Evolutionary conservation across 2,329 filamentous ascomycete genomes (phyloP).

Genomic region (Fusarium sp.): DNA sequence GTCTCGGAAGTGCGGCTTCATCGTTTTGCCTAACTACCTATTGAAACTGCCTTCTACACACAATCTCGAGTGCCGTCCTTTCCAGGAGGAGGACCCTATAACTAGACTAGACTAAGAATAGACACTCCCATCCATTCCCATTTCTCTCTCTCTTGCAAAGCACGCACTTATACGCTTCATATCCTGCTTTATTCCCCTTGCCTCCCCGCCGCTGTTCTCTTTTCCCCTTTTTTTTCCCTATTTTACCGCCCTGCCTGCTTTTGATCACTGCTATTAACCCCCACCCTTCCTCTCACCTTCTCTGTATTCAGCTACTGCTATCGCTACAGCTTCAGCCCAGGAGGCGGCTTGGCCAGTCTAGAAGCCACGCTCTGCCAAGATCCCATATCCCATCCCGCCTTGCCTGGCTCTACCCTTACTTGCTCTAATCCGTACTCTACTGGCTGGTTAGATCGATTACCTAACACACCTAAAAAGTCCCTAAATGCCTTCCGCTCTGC

Average conservation of each 20-base stretch:
- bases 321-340: no score
- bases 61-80: slow-evolving; percentile 22
- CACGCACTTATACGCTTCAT: no score
- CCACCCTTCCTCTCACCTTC: no score
- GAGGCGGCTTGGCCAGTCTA: not conserved
- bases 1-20: slow-evolving; percentile 48
- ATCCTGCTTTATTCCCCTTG: not conserved
- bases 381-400: not conserved
- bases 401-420: no score
- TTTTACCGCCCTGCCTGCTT: not conserved
- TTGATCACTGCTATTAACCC: not conserved
- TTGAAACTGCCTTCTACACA: slow-evolving; percentile 16
- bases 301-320: no score
- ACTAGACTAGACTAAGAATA: not conserved
- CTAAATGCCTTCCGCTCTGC: slow-evolving; percentile 40
- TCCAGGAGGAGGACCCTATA: slow-evolving; percentile 8
- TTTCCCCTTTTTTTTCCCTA: not conserved
- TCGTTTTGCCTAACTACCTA: slow-evolving; percentile 15
- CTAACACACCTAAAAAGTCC: slow-evolving; percentile 4
- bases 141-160: no score
- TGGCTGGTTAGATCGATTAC: slow-evolving; percentile 4
- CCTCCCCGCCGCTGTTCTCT: not conserved
- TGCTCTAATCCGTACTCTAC: no score
- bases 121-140: not conserved
- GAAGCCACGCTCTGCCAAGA: not conserved